A percentile compares a stretch with the other conserved stretches of the same genome.
phyloP scores from a whole-genome alignment of 2,329 filamentous ascomycete genomes.

The Fusarium temperatum region DNA sequence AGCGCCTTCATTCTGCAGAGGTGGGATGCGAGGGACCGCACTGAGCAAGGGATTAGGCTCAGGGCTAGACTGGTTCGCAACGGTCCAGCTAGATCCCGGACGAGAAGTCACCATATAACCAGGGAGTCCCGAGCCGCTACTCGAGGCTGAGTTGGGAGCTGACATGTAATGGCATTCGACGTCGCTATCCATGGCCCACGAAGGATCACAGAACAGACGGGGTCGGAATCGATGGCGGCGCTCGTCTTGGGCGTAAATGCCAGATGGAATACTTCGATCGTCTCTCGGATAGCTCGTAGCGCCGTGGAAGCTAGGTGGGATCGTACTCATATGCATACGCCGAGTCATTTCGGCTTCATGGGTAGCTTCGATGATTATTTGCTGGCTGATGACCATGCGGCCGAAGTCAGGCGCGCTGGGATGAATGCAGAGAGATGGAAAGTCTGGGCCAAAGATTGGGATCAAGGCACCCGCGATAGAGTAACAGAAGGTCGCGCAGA shows the following conservation, averaged over 20 bases:
- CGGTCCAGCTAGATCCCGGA: constrained; percentile 35
- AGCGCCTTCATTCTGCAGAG: constrained; percentile 13
- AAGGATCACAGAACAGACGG: constrained; percentile 37
- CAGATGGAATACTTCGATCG: constrained; percentile 5
- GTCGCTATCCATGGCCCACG: constrained; percentile 33
- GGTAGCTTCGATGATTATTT: constrained; percentile 63
- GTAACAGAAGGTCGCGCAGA: constrained; percentile 91
- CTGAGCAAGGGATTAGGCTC: constrained; percentile 39
- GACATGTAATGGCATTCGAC: constrained; percentile 32
- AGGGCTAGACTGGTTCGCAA: constrained; percentile 22
- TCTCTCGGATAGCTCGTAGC: constrained; percentile 37
- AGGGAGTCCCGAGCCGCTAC: constrained; percentile 40
- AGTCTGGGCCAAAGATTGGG: constrained; percentile 87
- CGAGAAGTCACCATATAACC: constrained; percentile 41
- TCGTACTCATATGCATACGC: constrained; percentile 26
- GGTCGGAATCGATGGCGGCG: constrained; percentile 25
- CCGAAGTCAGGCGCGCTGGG: constrained; percentile 71
- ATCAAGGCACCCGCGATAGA: constrained; percentile 85
- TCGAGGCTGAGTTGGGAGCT: constrained; percentile 42
- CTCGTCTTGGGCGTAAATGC: constrained; percentile 29
- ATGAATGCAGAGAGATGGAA: constrained; percentile 75
- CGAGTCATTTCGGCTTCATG: constrained; percentile 52
- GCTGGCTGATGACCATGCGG: constrained; percentile 71
- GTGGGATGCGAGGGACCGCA: constrained; percentile 32
- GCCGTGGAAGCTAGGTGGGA: constrained; percentile 4